Base-by-base conservation (phyloP, 805 yeast species). In the Komagataella phaffii region DNA sequence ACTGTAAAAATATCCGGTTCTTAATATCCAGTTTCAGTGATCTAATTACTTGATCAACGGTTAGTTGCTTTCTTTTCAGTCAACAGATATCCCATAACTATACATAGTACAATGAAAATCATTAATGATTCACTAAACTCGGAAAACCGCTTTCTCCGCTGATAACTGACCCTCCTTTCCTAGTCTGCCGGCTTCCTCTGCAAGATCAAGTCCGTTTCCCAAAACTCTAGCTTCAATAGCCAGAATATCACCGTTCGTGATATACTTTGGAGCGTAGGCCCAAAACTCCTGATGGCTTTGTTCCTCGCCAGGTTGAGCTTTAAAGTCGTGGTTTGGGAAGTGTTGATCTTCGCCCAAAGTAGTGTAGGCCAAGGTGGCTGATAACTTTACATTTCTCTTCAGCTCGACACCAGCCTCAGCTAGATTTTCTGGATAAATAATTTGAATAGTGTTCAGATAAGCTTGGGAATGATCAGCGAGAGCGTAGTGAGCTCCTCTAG, bases 341-440 rank as follows among this genome's bases (percentile, higher is more conserved):
- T 65, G 56, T 30, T 67, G 61, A 3, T 63, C 67, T 12, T 61
- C 59, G 52, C 77, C 77, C 18, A 56, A 55, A 10, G 67, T 70
- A 12, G 63, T 50, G 53, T 74, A 75, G 14, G 71, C 69, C 23
- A 75, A 52, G 2, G 77, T 67, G n/a, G 59, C 57, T 3, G 58
- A 63, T 45, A 67, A 58, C 6, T 49, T 55, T 23, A 71, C 73
- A 49, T 68, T 65, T 49, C 61, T 58, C 57, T 71, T 68, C 52
- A 36, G 12, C 24, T 50, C 18, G 30, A 45, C 24, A 7, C 47
- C 47, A 18, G 18, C n/a, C 21, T n/a, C 21, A 7, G 47, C 17
- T 7, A 45, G 23, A 14, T n/a, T 17, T 3, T n/a, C 7, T 2
- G 73, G 49, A 10, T 55, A 58, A 2, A 72, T 67, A 14, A 64